Base-by-base conservation (phyloP, 805 yeast species). In the Lachancea kluyveri region DNA sequence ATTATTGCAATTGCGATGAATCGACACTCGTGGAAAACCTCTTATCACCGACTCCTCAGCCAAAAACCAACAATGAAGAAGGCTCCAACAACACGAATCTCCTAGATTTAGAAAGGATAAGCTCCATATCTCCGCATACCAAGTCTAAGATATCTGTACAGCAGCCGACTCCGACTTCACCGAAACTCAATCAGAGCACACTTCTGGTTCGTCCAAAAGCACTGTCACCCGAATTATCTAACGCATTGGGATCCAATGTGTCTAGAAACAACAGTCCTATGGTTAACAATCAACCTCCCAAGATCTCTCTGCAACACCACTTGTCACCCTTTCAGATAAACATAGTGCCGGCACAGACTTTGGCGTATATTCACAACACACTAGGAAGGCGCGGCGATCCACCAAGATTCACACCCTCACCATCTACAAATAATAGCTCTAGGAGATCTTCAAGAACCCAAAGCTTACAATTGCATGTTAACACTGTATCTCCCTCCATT, bases 1-100 rank as follows among this genome's bases (percentile, higher is more conserved):
- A 11, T 52, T 76, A 38, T 44, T 38, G 15, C 30, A 29, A 27
- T 15, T 31, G 32, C 20, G 24, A 20, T 18, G 21, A 23, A 6
- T 8, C 17, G 10, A 10, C 18, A 6, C 6, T 20, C 6, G 4
- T 21, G 9, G 26, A 30, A 24, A 25, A 23, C 14, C n/a, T 17
- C 19, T 16, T 15, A 16, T 26, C 23, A 16, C 31, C 27, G 17
- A 18, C 17, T 6, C 11, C 33, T n/a, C 23, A 26, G 4, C n/a
- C 20, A 12, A 21, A 19, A 5, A 24, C 14, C 20, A 30, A 26
- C 7, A 21, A 18, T 4, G 6, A 8, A 6, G 15, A 28, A 16
- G 21, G 22, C 16, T 9, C 20, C 10, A 21, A 28, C 24, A 28
- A n/a, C n/a, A n/a, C n/a, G n/a, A n/a, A n/a, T n/a, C n/a, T n/a